Evolutionary conservation across 352 stramenopile genomes (phyloP).

Genomic region (Blastocystis sp.): DNA sequence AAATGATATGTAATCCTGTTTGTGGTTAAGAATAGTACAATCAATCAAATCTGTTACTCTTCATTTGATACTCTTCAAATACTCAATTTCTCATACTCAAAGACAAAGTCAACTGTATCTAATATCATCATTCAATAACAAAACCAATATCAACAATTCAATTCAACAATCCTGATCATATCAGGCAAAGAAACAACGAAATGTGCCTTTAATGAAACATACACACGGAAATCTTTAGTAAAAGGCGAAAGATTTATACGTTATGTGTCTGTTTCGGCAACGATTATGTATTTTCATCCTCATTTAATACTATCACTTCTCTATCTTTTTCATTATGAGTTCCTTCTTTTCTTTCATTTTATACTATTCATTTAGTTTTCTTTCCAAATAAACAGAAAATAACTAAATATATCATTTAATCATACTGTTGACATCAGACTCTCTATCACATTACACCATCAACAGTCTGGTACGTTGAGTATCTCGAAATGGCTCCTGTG

Average conservation of each 20-base stretch:
- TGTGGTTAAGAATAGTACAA: no score
- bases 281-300: background rate
- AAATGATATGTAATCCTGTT: no score
- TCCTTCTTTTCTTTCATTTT: background rate
- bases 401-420: background rate
- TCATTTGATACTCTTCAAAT: background rate
- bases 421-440: background rate
- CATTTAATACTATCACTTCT: background rate
- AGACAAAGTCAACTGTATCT: no score
- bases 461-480: background rate
- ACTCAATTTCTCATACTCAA: no score
- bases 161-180: constrained; percentile 33
- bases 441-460: background rate
- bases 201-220: constrained; percentile 53
- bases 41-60: no score
- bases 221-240: constrained; percentile 62
- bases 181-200: constrained; percentile 42
- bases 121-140: background rate
- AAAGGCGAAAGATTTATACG: constrained; percentile 62
- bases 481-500: background rate
- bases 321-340: background rate
- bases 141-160: background rate
- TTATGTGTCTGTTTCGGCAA: constrained; percentile 53
- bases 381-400: background rate
- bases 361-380: background rate